Evolutionary conservation across 2,329 filamentous ascomycete species (phyloP).

Genomic region (Aurifilum marmelostoma): DNA sequence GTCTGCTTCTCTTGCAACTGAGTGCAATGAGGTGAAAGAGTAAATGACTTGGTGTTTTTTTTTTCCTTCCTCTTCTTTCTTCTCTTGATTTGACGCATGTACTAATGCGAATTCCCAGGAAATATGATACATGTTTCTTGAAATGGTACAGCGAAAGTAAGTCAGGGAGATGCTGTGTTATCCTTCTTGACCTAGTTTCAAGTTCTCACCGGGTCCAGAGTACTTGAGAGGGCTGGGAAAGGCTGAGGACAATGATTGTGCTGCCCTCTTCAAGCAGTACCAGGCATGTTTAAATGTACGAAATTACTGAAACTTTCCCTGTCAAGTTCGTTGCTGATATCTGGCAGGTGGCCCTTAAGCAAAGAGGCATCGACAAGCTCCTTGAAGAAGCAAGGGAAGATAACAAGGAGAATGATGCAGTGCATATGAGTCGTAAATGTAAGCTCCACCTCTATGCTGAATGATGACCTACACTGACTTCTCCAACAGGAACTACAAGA

Average conservation of each 20-base stretch:
- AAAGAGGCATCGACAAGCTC: conserved; percentile 89
- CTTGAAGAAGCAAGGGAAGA: conserved; percentile 88
- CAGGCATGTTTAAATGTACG: conserved; percentile 81
- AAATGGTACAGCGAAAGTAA: conserved; percentile 99
- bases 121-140: conserved; percentile 93
- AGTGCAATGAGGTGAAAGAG: conserved; percentile 97
- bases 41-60: conserved; percentile 47
- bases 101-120: conserved; percentile 56
- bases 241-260: conserved; percentile 78
- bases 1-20: conserved; percentile 92
- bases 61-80: no score
- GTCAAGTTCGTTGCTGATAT: conserved; percentile 19
- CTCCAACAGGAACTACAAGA: neutral
- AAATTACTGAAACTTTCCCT: conserved; percentile 10
- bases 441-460: neutral
- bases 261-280: conserved; percentile 84
- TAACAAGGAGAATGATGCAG: conserved; percentile 82
- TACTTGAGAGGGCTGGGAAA: conserved; percentile 85
- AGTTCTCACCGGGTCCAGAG: conserved; percentile 56
- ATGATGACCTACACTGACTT: neutral
- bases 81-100: neutral
- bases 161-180: conserved; percentile 38
- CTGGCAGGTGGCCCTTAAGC: conserved; percentile 79
- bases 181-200: conserved; percentile 11
- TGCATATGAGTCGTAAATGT: conserved; percentile 60